Evolutionary conservation across 1,139 yeast species (phyloP).

Genomic region (Arxiozyma bovina): DNA sequence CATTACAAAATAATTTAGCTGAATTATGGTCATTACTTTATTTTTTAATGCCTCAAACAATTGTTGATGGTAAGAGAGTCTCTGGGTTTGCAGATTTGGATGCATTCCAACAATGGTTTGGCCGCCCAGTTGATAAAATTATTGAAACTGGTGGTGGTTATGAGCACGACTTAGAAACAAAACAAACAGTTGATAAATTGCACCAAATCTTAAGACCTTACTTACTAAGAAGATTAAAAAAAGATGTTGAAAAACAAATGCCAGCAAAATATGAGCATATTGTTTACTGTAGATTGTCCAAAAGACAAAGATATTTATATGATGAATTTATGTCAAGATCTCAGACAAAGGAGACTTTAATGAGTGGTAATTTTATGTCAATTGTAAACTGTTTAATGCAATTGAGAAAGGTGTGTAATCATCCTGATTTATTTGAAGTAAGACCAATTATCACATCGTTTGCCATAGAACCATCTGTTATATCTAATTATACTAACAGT

Average conservation of each 20-base stretch:
- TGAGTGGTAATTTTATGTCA: constrained; percentile 89
- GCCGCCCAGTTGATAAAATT: constrained; percentile 87
- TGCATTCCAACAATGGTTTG: constrained; percentile 98
- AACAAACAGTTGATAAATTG: constrained; percentile 73
- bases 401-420: constrained; percentile 92
- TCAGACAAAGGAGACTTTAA: constrained; percentile 85
- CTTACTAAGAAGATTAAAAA: constrained; percentile 78
- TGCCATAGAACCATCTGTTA: constrained; percentile 60
- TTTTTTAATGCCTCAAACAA: constrained; percentile 78
- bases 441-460: constrained; percentile 90
- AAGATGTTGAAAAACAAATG: constrained; percentile 98
- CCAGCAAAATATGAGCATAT: constrained; percentile 96
- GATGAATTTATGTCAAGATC: constrained; percentile 98
- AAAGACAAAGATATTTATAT: constrained; percentile 82
- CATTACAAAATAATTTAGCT: constrained; percentile 82
- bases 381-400: constrained; percentile 98
- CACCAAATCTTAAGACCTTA: constrained; percentile 95
- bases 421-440: constrained; percentile 93
- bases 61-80: constrained; percentile 38
- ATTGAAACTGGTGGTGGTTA: constrained; percentile 62
- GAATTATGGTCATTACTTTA: constrained; percentile 91
- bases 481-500: constrained; percentile 38
- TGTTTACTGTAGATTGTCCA: constrained; percentile 82
- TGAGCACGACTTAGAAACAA: constrained; percentile 57
- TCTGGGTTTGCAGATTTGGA: constrained; percentile 94